Conservation (phyloP, 73 alveolate genomes). For the Durusdinium trenchii region DNA sequence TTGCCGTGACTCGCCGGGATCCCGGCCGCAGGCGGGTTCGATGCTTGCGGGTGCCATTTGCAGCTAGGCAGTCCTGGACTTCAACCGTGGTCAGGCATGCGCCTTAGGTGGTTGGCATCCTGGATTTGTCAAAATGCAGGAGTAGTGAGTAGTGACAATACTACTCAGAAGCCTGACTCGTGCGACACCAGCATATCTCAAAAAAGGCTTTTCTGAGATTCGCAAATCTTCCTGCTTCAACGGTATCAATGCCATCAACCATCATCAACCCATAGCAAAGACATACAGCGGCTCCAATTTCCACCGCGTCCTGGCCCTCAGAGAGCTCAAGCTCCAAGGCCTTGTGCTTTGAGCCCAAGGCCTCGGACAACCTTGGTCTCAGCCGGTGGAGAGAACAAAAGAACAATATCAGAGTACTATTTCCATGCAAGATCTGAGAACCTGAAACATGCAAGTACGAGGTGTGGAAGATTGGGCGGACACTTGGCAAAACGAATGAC, state of each 20-base stretch:
- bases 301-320: constrained; percentile 12
- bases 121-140: too few species aligned
- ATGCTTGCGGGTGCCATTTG: constrained; percentile 48
- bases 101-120: too few species aligned
- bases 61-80: constrained; percentile 25
- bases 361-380: constrained; percentile 31
- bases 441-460: too few species aligned
- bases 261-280: not conserved
- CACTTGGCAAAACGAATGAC: not conserved
- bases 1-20: not conserved
- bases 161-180: too few species aligned
- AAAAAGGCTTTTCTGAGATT: not conserved
- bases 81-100: not conserved
- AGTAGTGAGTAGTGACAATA: too few species aligned
- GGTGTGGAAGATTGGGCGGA: too few species aligned
- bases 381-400: too few species aligned
- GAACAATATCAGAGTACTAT: too few species aligned
- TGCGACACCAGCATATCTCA: not conserved
- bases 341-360: constrained; percentile 16
- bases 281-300: too few species aligned
- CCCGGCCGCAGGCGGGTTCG: constrained; percentile 2
- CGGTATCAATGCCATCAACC: not conserved
- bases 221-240: not conserved
- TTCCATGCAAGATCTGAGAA: too few species aligned
- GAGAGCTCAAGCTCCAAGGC: constrained; percentile 8